Evolutionary conservation across 2,329 filamentous ascomycete genomes (phyloP), one percentile per base, ranked within the genome.

Genomic region (Alternaria tenuissima): DNA sequence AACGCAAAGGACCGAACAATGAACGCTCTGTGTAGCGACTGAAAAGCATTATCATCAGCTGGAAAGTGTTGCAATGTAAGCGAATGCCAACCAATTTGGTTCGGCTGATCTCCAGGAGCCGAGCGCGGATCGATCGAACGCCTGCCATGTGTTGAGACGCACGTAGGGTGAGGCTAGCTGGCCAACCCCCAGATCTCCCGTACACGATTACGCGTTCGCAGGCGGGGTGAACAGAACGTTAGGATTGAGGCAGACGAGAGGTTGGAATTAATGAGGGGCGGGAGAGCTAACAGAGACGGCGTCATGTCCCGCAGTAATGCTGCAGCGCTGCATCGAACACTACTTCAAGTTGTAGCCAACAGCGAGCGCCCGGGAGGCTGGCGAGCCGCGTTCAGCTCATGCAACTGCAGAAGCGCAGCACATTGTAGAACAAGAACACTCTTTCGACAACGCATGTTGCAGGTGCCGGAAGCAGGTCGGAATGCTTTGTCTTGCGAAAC

Each of bases 191-290:
- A 39, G 47, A 48, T 34, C 14, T 48, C 57, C 34, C 34, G 46
- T 30, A 46, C 22, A 42, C 41, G 58, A 64, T 67, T 64, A 67
- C 65, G 65, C 63, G 65, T 67, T 66, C 55, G 57, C 51, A 43
- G 55, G 57, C 57, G 54, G 59, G 57, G 59, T 60, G 43, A 53
- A 56, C 34, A 38, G 54, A 36, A 57, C 43, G 52, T 55, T 64
- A 55, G 30, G 44, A 49, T 32, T 22, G 43, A 36, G 47, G 59
- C 55, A 53, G 55, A 54, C 49, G 49, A 62, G 59, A 64, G 62
- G 59, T 46, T 62, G 41, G 54, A 52, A 61, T 59, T 30, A 55
- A 53, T 58, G 66, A 68, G 63, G 61, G 63, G 64, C 64, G 67
- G 67, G 64, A 68, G 60, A 55, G 63, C 64, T 68, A 68, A 46